These are phyloP conservation scores for Mentha longifolia DNA, from an alignment of 257 asterid genomes.

Conservation along the genomic window DNA sequence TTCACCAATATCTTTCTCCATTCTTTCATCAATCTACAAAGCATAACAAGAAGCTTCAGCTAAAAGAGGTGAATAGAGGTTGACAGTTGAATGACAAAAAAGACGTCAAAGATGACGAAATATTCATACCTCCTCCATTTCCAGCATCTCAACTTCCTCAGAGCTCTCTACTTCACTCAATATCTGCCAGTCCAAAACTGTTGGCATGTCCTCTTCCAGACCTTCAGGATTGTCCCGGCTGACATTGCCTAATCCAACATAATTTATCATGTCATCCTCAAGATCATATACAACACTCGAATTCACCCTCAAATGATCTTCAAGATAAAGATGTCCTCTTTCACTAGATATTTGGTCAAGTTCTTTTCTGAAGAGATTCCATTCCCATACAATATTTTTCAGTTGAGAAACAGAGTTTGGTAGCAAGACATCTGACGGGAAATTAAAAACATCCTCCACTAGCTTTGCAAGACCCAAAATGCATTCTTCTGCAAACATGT, in stretches of 20 bases:
- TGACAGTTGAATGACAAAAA: conserved; percentile 24
- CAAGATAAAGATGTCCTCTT: conserved; percentile 37
- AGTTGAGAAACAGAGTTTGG: conserved; percentile 69
- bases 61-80: conserved; percentile 25
- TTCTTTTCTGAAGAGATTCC: conserved; percentile 66
- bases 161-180: conserved; percentile 76
- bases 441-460: conserved; percentile 72
- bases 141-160: conserved; percentile 86
- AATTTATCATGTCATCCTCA: conserved; percentile 59
- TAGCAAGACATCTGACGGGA: conserved; percentile 86
- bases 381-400: conserved; percentile 71
- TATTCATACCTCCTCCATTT: conserved; percentile 77
- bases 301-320: conserved; percentile 48
- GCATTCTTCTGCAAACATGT: conserved; percentile 90
- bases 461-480: conserved; percentile 63
- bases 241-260: conserved; percentile 45
- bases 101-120: conserved; percentile 25
- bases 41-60: conserved; percentile 45
- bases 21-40: conserved; percentile 87
- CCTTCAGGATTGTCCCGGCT: conserved; percentile 48
- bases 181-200: conserved; percentile 77
- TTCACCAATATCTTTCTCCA: conserved; percentile 80
- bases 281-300: conserved; percentile 66
- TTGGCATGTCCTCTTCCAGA: conserved; percentile 58
- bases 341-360: conserved; percentile 47